Conservation (phyloP, 306 rosid species). For the Abrus precatorius region DNA sequence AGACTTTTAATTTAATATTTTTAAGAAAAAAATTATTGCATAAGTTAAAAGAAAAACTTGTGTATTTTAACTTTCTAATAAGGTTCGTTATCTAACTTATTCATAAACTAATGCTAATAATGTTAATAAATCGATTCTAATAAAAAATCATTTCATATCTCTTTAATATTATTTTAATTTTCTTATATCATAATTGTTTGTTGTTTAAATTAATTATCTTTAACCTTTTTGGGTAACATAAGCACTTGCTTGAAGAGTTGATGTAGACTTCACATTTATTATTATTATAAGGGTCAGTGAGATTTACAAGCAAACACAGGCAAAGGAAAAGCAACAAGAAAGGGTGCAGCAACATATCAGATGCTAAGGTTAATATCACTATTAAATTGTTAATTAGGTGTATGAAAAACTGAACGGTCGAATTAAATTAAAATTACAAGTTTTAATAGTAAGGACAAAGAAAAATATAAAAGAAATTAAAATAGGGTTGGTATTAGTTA, state of each 20-base stretch:
- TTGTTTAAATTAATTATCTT: too few relatives aligned
- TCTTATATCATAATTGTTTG: too few relatives aligned
- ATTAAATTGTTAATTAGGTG: slow-evolving; percentile 14
- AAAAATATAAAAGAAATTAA: slow-evolving; percentile 5
- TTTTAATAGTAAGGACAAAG: background rate
- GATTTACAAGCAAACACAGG: background rate
- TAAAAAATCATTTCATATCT: too few relatives aligned
- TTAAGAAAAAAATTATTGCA: too few relatives aligned
- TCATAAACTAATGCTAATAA: too few relatives aligned
- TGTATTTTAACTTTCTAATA: too few relatives aligned
- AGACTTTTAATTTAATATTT: too few relatives aligned
- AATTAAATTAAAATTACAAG: background rate
- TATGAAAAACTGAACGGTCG: background rate
- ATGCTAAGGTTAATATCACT: slow-evolving; percentile 2
- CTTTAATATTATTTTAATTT: too few relatives aligned
- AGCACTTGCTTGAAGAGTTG: background rate
- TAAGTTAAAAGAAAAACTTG: too few relatives aligned
- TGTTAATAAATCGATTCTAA: too few relatives aligned
- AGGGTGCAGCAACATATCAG: background rate
- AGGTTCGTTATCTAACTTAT: too few relatives aligned
- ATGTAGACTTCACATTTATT: background rate
- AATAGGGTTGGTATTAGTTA: slow-evolving; percentile 28
- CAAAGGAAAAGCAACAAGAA: background rate
- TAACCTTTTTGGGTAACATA: background rate
- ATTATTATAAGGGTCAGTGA: background rate